Evolutionary conservation across 140 eudicot genomes (phyloP).

Genomic region (Cichorium intybus): DNA sequence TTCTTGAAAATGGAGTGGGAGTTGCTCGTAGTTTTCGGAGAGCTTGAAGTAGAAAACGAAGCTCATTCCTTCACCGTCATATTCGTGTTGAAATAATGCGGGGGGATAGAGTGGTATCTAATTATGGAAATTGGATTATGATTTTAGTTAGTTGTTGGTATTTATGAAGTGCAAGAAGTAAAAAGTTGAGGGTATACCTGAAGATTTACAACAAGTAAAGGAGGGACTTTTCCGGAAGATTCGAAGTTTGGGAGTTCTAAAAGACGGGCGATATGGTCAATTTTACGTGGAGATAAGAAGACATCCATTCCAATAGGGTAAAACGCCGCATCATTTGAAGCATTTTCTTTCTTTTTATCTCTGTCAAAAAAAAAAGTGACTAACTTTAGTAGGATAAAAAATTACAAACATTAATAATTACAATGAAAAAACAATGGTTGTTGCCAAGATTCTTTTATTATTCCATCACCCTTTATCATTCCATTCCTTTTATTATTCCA

Average conservation of each 20-base stretch:
- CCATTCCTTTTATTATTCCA: no score
- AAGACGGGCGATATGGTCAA: slow-evolving; percentile 84
- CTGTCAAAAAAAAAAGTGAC: slow-evolving; percentile 39
- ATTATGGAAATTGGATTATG: background rate
- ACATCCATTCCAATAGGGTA: slow-evolving; percentile 86
- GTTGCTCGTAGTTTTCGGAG: slow-evolving; percentile 66
- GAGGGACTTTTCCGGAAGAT: slow-evolving; percentile 61
- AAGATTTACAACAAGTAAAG: slow-evolving; percentile 83
- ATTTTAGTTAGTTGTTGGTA: background rate
- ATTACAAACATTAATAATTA: background rate
- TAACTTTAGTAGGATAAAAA: background rate
- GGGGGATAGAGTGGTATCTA: slow-evolving; percentile 83
- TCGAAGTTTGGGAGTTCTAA: slow-evolving; percentile 75
- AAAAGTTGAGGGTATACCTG: slow-evolving; percentile 64
- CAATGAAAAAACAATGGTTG: background rate
- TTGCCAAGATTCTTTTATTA: background rate
- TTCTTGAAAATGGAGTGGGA: slow-evolving; percentile 79
- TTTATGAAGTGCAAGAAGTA: no score
- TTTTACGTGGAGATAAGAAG: slow-evolving; percentile 75
- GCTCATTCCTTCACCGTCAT: slow-evolving; percentile 83
- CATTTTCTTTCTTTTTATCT: slow-evolving; percentile 86
- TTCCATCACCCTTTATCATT: no score
- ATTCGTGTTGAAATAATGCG: slow-evolving; percentile 64
- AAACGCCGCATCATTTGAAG: slow-evolving; percentile 72
- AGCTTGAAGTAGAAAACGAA: slow-evolving; percentile 78